Evolutionary conservation across 805 yeast genomes (phyloP), one percentile per base, ranked within the genome.

Genomic region (Cyberlindnera petersonii): DNA sequence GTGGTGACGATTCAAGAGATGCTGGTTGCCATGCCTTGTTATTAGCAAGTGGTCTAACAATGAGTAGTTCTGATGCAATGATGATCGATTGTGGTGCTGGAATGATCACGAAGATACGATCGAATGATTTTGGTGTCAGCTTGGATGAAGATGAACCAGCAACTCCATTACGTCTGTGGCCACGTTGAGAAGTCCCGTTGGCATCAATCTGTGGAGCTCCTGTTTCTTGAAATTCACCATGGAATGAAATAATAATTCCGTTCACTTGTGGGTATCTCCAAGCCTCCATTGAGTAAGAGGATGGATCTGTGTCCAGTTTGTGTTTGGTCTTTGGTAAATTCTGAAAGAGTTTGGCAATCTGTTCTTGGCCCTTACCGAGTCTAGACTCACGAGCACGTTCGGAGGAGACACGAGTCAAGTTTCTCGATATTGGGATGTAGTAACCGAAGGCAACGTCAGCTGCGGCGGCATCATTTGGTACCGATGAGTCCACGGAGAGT

Each of bases 11-110:
- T 31, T n/a, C n/a, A n/a, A n/a, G n/a, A n/a, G 20, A 28, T 8
- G 32, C 11, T 30, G 56, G 55, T 19, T 50, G 52, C 89, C 91
- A 86, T 0, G 86, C 72, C 20, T 72, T 68, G 18, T 63, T 50
- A 4, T 75, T 77, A 1, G 79, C 69, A 48, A 65, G 71, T 6
- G 80, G 71, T 47, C 95, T 77, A 4, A 93, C 63, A 13, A 79
- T 69, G 37, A 93, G 66, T 57, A 86, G 59, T 61, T 93, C 98
- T 24, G 94, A 82, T 13, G 95, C 96, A 22, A 93, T 78, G n/a
- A 87, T 67, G 67, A 86, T 65, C 5, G 88, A 84, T 40, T 73
- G 72, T 14, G 79, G 74, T 11, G 81, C 82, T 11, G 85, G 79
- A 2, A 88, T 80, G 19, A 85, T 66, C n/a, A 86, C 68, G 57